Conservation (phyloP, 2,329 filamentous ascomycete species). For the Diaporthe humulicola region DNA sequence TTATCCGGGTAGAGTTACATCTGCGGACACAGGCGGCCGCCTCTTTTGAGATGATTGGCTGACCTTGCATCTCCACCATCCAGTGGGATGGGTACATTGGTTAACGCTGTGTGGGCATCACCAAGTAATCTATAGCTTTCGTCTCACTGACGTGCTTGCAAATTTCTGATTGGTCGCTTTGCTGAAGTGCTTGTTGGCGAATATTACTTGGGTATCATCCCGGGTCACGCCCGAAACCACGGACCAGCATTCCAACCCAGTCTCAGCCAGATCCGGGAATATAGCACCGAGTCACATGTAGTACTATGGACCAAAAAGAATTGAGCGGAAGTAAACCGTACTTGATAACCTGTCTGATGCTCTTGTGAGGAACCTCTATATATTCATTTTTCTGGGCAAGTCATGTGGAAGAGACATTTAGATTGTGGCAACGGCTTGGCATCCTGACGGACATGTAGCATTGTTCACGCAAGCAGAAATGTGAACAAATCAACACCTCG, state of each 20-base stretch:
- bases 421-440: neutral
- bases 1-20: constrained; percentile 13
- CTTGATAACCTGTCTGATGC: no score
- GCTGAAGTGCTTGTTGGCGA: neutral
- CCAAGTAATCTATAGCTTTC: neutral
- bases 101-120: neutral
- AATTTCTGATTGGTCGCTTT: neutral
- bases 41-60: neutral
- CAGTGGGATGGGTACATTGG: neutral
- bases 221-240: neutral
- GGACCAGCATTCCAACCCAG: neutral
- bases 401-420: neutral
- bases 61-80: no score
- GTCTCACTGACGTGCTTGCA: neutral
- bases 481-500: neutral
- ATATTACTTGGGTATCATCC: neutral
- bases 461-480: no score
- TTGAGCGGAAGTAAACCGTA: neutral
- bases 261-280: neutral
- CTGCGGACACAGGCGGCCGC: neutral
- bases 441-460: neutral
- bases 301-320: no score
- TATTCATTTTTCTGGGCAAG: neutral
- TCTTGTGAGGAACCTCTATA: no score
- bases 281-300: neutral